These are phyloP conservation scores for Ophiostoma australiae DNA, from an alignment of 2,329 filamentous ascomycete genomes.

Conservation along the genomic window DNA sequence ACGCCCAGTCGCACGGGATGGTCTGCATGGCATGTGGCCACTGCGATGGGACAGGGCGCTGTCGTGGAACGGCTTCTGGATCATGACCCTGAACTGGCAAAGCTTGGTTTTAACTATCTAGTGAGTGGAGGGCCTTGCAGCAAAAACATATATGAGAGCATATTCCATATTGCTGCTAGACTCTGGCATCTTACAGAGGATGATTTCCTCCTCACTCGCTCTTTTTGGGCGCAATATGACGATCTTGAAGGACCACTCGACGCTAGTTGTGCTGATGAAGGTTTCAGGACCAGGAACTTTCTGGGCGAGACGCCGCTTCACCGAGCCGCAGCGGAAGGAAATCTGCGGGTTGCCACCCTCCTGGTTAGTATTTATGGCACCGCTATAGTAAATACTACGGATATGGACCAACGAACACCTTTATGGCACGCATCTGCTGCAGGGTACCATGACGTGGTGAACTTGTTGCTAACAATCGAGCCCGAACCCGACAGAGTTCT, in stretches of 20 bases:
- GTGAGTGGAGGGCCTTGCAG: background rate
- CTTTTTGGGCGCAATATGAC: background rate
- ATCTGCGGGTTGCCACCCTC: background rate
- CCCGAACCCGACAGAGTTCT: background rate
- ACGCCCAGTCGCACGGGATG: background rate
- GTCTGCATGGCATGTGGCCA: background rate
- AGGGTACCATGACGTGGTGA: background rate
- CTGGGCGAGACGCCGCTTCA: background rate
- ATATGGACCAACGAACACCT: background rate
- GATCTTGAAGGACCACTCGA: background rate
- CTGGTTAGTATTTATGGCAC: background rate
- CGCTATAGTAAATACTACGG: background rate
- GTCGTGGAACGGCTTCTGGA: background rate
- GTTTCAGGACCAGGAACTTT: background rate
- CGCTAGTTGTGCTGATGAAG: background rate
- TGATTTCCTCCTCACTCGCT: background rate
- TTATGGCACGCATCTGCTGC: background rate
- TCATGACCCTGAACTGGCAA: background rate
- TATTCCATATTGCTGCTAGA: background rate
- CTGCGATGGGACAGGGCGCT: background rate
- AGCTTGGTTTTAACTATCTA: no score
- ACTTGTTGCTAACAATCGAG: background rate
- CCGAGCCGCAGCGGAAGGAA: background rate
- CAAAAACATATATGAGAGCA: background rate
- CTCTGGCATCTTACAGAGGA: no score